A percentile compares a stretch with the other conserved stretches of the same genome.
Conservation (phyloP, 306 rosid genomes). For the Vigna angularis region DNA sequence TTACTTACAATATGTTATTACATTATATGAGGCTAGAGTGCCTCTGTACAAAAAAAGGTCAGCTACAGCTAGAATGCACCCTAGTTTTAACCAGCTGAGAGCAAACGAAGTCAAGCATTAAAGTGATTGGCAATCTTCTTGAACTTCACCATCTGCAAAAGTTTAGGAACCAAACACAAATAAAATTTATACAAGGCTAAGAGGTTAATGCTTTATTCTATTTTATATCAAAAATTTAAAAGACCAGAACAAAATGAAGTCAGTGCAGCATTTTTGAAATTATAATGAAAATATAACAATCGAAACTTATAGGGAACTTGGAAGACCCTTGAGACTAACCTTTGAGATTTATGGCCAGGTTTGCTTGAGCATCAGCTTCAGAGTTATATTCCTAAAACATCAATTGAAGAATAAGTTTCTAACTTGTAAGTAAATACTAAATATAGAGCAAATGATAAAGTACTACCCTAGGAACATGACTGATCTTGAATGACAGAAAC, state of each 20-base stretch:
- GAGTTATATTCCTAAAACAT: constrained; percentile 70
- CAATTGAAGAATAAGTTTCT: constrained; percentile 7
- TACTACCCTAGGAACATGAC: constrained; percentile 72
- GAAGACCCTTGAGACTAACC: constrained; percentile 56
- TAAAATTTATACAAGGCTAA: background rate
- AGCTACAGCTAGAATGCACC: background rate
- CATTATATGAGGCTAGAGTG: background rate
- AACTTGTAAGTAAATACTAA: constrained; percentile 3
- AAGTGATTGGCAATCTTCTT: constrained; percentile 53
- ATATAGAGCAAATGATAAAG: constrained; percentile 29
- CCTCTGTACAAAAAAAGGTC: constrained; percentile 28
- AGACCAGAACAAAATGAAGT: background rate
- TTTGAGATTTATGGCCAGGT: constrained; percentile 61
- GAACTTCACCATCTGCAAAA: constrained; percentile 78
- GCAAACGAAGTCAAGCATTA: constrained; percentile 11
- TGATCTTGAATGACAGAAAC: constrained; percentile 74
- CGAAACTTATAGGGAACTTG: background rate
- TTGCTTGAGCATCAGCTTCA: constrained; percentile 85
- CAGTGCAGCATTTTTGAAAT: background rate
- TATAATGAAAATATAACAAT: constrained; percentile 6
- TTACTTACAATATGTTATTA: background rate
- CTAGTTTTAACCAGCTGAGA: background rate
- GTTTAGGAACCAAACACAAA: constrained; percentile 30
- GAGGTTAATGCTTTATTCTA: background rate
- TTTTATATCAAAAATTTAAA: background rate